Base-by-base conservation (phyloP, 2,329 filamentous ascomycete genomes). In the Penicillium sp. region DNA sequence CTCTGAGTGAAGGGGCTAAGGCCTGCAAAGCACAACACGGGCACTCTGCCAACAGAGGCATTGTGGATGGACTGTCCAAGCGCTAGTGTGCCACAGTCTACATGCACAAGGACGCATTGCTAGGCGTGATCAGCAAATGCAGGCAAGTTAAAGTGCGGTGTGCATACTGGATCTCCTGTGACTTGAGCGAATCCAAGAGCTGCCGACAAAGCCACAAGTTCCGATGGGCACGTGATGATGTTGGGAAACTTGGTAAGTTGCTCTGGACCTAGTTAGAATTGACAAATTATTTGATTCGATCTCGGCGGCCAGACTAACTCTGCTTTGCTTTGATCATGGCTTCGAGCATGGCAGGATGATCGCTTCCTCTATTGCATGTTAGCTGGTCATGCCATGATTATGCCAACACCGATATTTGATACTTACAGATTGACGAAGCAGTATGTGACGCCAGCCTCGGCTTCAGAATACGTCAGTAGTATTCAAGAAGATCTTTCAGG, bases 181-280 rank as follows among this genome's bases (percentile, higher is more conserved):
- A 89, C 72, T 29, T 87, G 82, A 22, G 89, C 88, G 69, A 89
- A 91, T 52, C 89, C 90, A 70, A 92, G 88, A 16, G 90, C 90
- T 85, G 90, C 90, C 53, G 88, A 91, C 67, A 92, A 82, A 13
- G 89, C 90, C 8, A 91, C 89, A 86, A 91, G 90, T 83, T 91
- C 89, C 54, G 89, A 90, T 0, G 89, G 89, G 69, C 88, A 91
- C 16, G 89, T 91, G 56, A 91, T 87, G 63, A 91, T 88, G 50
- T 80, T 81, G 1, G 88, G 89, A 52, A 90, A 90, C 10, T 82
- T 78, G 33, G 76, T 81, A 19, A 53, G 35, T 27, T 59, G n/a
- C 11, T 41, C 39, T 41, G 19, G 11, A 13, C 1, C 5, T 13
- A 5, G 5, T 41, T 22, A 41, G 39, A 22, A 41, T 22, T 6